These are phyloP conservation scores for Phylloporus arenicola DNA, from an alignment of 768 basidiomycete species.

Conservation along the genomic window DNA sequence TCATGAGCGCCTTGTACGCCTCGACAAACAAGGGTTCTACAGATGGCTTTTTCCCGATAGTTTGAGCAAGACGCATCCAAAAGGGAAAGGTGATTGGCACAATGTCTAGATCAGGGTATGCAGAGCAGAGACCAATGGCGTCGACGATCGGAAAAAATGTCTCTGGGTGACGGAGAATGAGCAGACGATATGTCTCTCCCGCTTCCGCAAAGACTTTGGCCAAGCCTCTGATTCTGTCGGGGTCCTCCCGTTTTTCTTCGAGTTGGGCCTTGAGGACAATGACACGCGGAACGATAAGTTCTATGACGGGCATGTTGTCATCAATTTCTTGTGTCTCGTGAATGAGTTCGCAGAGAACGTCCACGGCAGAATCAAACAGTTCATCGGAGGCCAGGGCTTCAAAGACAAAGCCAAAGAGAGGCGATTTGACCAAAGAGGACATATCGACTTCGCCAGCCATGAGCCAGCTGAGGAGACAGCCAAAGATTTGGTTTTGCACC, in stretches of 20 bases:
- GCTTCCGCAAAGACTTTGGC: slow-evolving; percentile 95
- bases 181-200: slow-evolving; percentile 88
- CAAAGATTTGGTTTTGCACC: slow-evolving; percentile 79
- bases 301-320: slow-evolving; percentile 85
- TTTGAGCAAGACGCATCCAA: slow-evolving; percentile 96
- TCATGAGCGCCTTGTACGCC: slow-evolving; percentile 80
- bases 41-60: slow-evolving; percentile 68
- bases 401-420: slow-evolving; percentile 79
- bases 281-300: slow-evolving; percentile 82
- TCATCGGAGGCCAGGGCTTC: slow-evolving; percentile 77
- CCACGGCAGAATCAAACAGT: slow-evolving; percentile 90
- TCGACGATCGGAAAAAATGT: slow-evolving; percentile 94
- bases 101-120: slow-evolving; percentile 90
- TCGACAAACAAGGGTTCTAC: slow-evolving; percentile 74
- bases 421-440: slow-evolving; percentile 59
- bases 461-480: slow-evolving; percentile 84
- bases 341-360: slow-evolving; percentile 88
- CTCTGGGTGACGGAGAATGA: slow-evolving; percentile 85
- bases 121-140: slow-evolving; percentile 89
- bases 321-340: slow-evolving; percentile 98
- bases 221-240: slow-evolving; percentile 83
- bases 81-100: slow-evolving; percentile 97
- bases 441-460: slow-evolving; percentile 77
- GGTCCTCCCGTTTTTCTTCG: slow-evolving; percentile 59
- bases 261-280: slow-evolving; percentile 67